phyloP scores from a whole-genome alignment of 306 rosid genomes.

The Oxytropis ochrocephala region DNA sequence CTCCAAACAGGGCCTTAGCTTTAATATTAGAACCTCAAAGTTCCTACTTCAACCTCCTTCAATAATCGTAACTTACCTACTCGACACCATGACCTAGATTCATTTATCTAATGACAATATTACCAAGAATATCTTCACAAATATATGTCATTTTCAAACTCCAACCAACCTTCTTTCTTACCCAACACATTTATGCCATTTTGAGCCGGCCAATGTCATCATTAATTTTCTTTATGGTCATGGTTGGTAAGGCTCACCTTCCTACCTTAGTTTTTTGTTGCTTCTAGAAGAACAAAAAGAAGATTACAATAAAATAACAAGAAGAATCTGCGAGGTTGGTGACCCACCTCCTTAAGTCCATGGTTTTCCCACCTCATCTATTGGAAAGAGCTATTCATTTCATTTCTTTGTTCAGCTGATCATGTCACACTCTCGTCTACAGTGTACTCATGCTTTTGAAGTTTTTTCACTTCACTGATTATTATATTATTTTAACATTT shows the following conservation, averaged over 20 bases:
- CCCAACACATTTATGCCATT: constrained; percentile 20
- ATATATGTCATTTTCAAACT: constrained; percentile 27
- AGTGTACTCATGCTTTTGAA: constrained; percentile 3
- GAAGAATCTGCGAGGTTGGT: constrained; percentile 35
- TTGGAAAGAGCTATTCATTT: constrained; percentile 20
- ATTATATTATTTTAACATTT: not conserved
- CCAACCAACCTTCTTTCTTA: constrained; percentile 23
- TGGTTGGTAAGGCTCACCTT: constrained; percentile 44
- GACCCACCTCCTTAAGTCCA: constrained; percentile 33
- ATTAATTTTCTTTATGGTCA: constrained; percentile 18
- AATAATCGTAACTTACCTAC: too few species aligned
- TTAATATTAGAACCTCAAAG: too few species aligned
- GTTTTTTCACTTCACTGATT: not conserved
- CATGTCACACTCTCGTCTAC: constrained; percentile 10
- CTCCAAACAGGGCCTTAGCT: too few species aligned
- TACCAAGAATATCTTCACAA: not conserved
- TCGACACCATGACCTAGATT: too few species aligned
- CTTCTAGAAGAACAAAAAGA: constrained; percentile 38
- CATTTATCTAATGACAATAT: not conserved
- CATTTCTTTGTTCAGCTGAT: constrained; percentile 8
- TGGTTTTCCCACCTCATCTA: constrained; percentile 34
- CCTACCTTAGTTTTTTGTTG: constrained; percentile 33
- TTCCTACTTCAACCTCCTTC: too few species aligned
- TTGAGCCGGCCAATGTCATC: constrained; percentile 31
- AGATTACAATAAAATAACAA: not conserved